phyloP scores from a whole-genome alignment of 176 grass and related monocot species.

The Pontederia paniculata region DNA sequence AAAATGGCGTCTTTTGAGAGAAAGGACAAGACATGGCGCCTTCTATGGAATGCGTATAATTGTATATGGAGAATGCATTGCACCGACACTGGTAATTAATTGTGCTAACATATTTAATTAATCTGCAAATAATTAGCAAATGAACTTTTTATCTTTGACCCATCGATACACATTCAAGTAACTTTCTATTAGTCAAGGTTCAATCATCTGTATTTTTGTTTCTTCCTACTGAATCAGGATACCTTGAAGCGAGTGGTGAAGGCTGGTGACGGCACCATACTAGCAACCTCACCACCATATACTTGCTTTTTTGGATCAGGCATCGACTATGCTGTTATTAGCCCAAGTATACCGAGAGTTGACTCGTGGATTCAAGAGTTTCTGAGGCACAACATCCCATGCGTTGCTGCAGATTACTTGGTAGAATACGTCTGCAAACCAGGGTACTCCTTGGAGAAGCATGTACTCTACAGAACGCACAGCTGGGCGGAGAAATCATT shows the following conservation, averaged over 20 bases:
- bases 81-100: slow-evolving; percentile 49
- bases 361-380: slow-evolving; percentile 77
- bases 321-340: slow-evolving; percentile 58
- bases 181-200: not conserved
- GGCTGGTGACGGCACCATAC: slow-evolving; percentile 61
- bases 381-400: slow-evolving; percentile 41
- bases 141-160: not conserved
- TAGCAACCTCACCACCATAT: slow-evolving; percentile 84
- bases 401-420: slow-evolving; percentile 53
- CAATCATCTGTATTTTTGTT: not conserved
- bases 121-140: not conserved
- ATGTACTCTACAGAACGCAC: slow-evolving; percentile 59
- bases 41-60: slow-evolving; percentile 65
- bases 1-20: slow-evolving; percentile 60
- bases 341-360: slow-evolving; percentile 37
- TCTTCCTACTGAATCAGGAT: slow-evolving; percentile 35
- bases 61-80: slow-evolving; percentile 61
- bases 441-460: slow-evolving; percentile 43
- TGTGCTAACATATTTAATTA: not conserved
- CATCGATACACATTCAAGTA: not conserved
- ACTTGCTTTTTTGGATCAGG: slow-evolving; percentile 46
- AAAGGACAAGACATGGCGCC: slow-evolving; percentile 68
- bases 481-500: slow-evolving; percentile 42
- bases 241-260: slow-evolving; percentile 69
- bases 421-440: slow-evolving; percentile 76